A percentile compares a stretch with the other conserved stretches of the same genome.
Evolutionary conservation across 805 yeast genomes (phyloP).

Genomic region (Ogataea polymorpha): DNA sequence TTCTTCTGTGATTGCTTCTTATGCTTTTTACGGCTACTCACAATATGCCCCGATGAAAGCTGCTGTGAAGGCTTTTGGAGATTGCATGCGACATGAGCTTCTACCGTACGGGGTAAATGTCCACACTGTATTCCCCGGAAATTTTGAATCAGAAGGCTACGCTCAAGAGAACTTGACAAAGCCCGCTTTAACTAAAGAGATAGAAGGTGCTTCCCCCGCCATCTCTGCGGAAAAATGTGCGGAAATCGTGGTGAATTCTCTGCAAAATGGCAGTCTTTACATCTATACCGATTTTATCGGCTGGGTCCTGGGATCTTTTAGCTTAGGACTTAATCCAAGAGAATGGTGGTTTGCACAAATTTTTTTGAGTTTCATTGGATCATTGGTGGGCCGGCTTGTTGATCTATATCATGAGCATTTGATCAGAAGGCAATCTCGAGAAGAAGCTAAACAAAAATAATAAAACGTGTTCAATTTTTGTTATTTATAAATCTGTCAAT

Average conservation of each 20-base stretch:
- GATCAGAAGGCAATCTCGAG: slow-evolving; percentile 46
- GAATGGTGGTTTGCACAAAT: slow-evolving; percentile 52
- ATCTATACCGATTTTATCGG: slow-evolving; percentile 83
- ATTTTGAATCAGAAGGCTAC: slow-evolving; percentile 85
- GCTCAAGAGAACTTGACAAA: slow-evolving; percentile 77
- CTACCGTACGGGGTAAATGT: slow-evolving; percentile 64
- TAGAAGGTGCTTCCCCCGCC: slow-evolving; percentile 83
- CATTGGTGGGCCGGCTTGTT: slow-evolving; percentile 59
- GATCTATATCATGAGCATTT: slow-evolving; percentile 49
- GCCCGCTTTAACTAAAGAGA: slow-evolving; percentile 74
- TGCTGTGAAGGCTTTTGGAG: slow-evolving; percentile 73
- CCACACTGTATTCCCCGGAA: slow-evolving; percentile 81
- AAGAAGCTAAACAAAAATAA: slow-evolving; percentile 18
- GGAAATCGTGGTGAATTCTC: slow-evolving; percentile 48
- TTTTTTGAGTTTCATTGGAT: slow-evolving; percentile 44
- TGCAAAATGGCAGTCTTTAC: slow-evolving; percentile 66
- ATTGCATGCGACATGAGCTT: slow-evolving; percentile 78
- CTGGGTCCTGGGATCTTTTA: slow-evolving; percentile 68
- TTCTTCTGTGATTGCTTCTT: slow-evolving; percentile 79
- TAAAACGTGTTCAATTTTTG: slow-evolving; percentile 4
- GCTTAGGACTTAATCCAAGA: slow-evolving; percentile 70
- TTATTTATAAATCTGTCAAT: slow-evolving; percentile 14
- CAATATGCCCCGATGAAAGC: slow-evolving; percentile 90
- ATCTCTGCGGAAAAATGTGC: slow-evolving; percentile 69
- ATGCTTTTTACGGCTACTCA: slow-evolving; percentile 86